phyloP scores from a whole-genome alignment of 1,139 yeast genomes.

The Suhomyces terraborum region DNA sequence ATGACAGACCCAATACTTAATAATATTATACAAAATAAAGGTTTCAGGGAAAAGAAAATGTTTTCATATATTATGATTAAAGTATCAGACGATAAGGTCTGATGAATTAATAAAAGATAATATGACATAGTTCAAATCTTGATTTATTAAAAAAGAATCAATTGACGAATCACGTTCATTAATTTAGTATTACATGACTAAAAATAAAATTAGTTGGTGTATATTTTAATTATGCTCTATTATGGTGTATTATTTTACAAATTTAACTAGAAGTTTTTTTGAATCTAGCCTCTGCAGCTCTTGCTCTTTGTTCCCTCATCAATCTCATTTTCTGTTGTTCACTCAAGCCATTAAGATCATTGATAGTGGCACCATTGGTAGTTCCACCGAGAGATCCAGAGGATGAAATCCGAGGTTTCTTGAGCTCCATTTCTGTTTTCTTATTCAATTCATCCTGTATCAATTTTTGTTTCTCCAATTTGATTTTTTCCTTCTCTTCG shows the following conservation, averaged over 20 bases:
- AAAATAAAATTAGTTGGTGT: too few species aligned
- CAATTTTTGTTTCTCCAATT: constrained; percentile 38
- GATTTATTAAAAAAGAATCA: too few species aligned
- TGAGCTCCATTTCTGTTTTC: constrained; percentile 42
- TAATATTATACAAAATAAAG: constrained; percentile 18
- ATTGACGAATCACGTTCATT: too few species aligned
- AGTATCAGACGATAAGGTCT: constrained; percentile 2
- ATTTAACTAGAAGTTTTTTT: constrained; percentile 16
- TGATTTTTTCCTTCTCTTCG: constrained; percentile 33
- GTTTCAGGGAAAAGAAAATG: constrained; percentile 11
- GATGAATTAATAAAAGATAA: neutral
- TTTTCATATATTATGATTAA: constrained; percentile 22
- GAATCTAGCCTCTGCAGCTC: constrained; percentile 94
- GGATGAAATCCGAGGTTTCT: constrained; percentile 35
- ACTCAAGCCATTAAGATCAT: constrained; percentile 38
- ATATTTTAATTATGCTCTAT: too few species aligned
- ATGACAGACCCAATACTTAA: constrained; percentile 17
- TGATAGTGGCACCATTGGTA: constrained; percentile 18
- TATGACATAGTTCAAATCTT: too few species aligned
- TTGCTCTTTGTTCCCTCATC: constrained; percentile 91
- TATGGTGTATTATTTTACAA: neutral
- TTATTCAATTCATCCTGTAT: constrained; percentile 45
- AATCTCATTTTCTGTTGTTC: constrained; percentile 75
- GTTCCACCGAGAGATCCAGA: constrained; percentile 33
- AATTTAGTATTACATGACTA: neutral